Conservation (phyloP, 1,284 basidiomycete genomes). For the Ganoderma leucocontextum region DNA sequence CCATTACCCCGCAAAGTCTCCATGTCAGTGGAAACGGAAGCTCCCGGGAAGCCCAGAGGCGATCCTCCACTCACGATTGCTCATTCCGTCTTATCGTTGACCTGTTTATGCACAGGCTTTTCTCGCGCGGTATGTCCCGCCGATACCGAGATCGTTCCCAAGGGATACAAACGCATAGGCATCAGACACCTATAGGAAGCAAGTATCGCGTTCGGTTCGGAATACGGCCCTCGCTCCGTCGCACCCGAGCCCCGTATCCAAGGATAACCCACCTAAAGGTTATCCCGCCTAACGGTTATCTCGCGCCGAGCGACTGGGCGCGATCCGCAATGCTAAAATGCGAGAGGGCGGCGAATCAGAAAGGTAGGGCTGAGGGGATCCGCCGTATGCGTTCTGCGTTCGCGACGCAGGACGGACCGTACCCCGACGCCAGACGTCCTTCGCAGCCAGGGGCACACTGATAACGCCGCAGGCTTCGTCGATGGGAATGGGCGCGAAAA, state of each 20-base stretch:
- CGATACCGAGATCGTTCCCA: slow-evolving; percentile 6
- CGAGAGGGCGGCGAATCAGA: slow-evolving; percentile 3
- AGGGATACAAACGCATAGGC: neutral
- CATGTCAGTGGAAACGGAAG: slow-evolving; percentile 7
- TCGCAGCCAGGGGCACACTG: slow-evolving; percentile 4
- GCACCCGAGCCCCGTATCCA: slow-evolving; percentile 5
- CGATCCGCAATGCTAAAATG: slow-evolving; percentile 30
- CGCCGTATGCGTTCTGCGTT: neutral
- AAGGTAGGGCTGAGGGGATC: slow-evolving; percentile 3
- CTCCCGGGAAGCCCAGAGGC: slow-evolving; percentile 5
- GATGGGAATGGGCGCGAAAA: neutral
- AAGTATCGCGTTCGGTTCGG: neutral
- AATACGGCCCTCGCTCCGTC: slow-evolving; percentile 12
- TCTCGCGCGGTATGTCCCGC: neutral
- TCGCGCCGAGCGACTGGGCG: slow-evolving; percentile 20
- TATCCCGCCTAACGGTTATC: slow-evolving; percentile 8
- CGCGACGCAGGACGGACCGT: slow-evolving; percentile 9
- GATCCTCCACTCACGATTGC: slow-evolving; percentile 4
- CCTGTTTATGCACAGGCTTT: neutral
- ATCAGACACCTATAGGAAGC: neutral
- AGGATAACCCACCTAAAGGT: slow-evolving; percentile 13
- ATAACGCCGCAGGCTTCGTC: slow-evolving; percentile 2
- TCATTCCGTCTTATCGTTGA: neutral
- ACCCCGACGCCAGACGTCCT: slow-evolving; percentile 7
- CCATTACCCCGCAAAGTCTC: slow-evolving; percentile 9